Conservation (phyloP, 2,329 filamentous ascomycete genomes). For the Colletotrichum eleusines region DNA sequence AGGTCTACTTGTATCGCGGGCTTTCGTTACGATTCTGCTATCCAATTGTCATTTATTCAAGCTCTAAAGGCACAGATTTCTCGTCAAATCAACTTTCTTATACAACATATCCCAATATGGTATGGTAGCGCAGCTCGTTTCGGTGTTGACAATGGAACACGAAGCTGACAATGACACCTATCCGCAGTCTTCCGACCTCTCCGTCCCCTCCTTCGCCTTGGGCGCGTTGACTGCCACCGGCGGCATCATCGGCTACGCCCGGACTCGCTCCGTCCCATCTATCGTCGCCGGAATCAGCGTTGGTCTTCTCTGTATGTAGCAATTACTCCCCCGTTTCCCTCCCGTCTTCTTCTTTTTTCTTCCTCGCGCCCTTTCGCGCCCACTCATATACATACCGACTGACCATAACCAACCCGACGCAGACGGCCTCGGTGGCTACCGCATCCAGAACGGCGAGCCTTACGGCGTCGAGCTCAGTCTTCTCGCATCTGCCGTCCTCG, state of each 20-base stretch:
- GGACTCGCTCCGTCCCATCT: slow-evolving; percentile 88
- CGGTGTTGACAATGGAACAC: not conserved
- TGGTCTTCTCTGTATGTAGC: slow-evolving; percentile 70
- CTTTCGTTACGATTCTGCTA: slow-evolving; percentile 7
- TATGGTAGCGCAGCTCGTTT: not conserved
- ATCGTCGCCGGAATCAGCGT: slow-evolving; percentile 87
- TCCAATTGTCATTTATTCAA: not conserved
- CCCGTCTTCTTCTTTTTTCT: not conserved
- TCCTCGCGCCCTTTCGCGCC: too few species aligned
- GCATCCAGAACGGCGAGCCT: slow-evolving; percentile 78
- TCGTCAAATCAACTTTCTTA: not conserved
- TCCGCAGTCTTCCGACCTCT: slow-evolving; percentile 53
- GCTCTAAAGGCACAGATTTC: not conserved
- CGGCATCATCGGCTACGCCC: slow-evolving; percentile 87
- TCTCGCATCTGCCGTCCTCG: slow-evolving; percentile 87
- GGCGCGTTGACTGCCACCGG: slow-evolving; percentile 86
- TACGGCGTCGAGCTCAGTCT: slow-evolving; percentile 93
- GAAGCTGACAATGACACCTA: slow-evolving; percentile 25
- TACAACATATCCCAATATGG: slow-evolving; percentile 22
- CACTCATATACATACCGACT: not conserved
- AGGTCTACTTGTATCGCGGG: slow-evolving; percentile 14
- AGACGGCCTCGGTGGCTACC: slow-evolving; percentile 85
- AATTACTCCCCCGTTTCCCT: not conserved
- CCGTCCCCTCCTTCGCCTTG: slow-evolving; percentile 80
- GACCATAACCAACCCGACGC: slow-evolving; percentile 20